Conservation (phyloP, 192 early-diverging fungal genomes). For the Entomortierella beljakovae region DNA sequence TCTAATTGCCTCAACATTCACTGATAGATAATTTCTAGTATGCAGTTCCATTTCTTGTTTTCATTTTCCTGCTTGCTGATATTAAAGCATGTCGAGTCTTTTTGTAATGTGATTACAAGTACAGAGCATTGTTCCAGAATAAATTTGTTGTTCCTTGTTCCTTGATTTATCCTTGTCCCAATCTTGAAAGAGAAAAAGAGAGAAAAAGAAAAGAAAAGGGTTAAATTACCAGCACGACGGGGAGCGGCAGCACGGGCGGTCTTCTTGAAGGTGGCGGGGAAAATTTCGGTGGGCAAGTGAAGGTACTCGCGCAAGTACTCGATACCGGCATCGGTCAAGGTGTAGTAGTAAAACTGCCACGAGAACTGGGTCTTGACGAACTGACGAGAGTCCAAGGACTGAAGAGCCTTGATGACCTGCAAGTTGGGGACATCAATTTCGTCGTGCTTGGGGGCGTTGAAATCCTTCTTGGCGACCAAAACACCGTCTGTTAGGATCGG, state of each 20-base stretch:
- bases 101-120: too few relatives aligned
- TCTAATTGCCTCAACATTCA: too few relatives aligned
- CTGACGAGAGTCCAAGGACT: slow-evolving; percentile 94
- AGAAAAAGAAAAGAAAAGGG: neutral
- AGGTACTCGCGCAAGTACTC: slow-evolving; percentile 97
- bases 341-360: slow-evolving; percentile 99
- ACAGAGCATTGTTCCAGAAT: too few relatives aligned
- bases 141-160: too few relatives aligned
- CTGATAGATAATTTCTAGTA: too few relatives aligned
- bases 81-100: too few relatives aligned
- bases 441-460: slow-evolving; percentile 93
- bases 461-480: slow-evolving; percentile 99
- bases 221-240: slow-evolving; percentile 71
- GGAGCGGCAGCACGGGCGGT: slow-evolving; percentile 81
- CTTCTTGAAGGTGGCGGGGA: slow-evolving; percentile 98
- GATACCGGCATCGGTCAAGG: slow-evolving; percentile 97
- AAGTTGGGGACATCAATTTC: slow-evolving; percentile 98
- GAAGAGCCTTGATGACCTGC: slow-evolving; percentile 98
- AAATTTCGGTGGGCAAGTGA: slow-evolving; percentile 96
- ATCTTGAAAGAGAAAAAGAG: too few relatives aligned
- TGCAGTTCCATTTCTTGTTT: too few relatives aligned
- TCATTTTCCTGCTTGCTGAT: too few relatives aligned
- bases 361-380: slow-evolving; percentile 98
- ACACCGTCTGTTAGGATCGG: slow-evolving; percentile 90
- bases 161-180: too few relatives aligned